Evolutionary conservation across 202 grass and related monocot species (phyloP).

Genomic region (Sporobolus alterniflorus): DNA sequence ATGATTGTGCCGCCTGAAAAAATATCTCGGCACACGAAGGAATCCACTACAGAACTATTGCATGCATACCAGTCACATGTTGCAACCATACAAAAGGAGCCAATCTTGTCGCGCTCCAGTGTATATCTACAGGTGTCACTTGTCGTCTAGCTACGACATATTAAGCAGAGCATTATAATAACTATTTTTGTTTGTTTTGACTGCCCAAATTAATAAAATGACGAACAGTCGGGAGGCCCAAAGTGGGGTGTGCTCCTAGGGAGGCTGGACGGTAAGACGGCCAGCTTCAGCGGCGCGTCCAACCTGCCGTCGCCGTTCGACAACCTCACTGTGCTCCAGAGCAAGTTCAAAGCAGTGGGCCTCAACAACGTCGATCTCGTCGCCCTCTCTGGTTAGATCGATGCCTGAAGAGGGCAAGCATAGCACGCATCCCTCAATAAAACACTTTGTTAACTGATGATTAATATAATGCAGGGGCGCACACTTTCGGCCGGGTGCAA

Average conservation of each 20-base stretch:
- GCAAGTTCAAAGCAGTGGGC: constrained; percentile 33
- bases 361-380: constrained; percentile 61
- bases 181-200: not conserved
- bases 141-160: too few species aligned
- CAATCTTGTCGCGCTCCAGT: too few species aligned
- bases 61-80: too few species aligned
- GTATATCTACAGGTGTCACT: too few species aligned
- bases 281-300: constrained; percentile 35
- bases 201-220: not conserved
- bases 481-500: constrained; percentile 67
- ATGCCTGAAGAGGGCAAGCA: too few species aligned
- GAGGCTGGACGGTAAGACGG: constrained; percentile 54
- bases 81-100: too few species aligned
- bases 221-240: constrained; percentile 55
- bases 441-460: too few species aligned
- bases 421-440: too few species aligned
- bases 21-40: too few species aligned
- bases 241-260: constrained; percentile 52
- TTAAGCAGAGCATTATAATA: not conserved
- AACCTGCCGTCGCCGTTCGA: constrained; percentile 45
- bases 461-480: constrained; percentile 46
- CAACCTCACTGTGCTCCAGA: constrained; percentile 23
- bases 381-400: constrained; percentile 53
- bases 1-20: too few species aligned
- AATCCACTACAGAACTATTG: too few species aligned